Percentiles rank a stretch among this genome's conserved stretches.
phyloP scores from a whole-genome alignment of 2,329 filamentous ascomycete species.

The Aspergillus fumigatus region DNA sequence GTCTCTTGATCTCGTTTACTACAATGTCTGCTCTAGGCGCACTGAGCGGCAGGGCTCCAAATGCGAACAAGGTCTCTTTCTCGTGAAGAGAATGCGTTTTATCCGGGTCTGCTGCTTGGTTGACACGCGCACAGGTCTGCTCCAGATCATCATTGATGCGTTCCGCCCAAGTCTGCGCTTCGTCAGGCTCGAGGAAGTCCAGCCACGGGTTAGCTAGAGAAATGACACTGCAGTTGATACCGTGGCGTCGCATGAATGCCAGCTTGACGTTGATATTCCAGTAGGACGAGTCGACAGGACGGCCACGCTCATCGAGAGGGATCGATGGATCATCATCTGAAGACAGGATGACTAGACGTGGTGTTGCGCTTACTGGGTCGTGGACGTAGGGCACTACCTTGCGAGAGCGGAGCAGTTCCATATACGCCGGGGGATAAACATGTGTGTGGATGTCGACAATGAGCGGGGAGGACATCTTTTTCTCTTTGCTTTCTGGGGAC shows the following conservation, averaged over 20 bases:
- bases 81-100: slow-evolving; percentile 32
- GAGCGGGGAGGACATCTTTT: slow-evolving; percentile 27
- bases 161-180: slow-evolving; percentile 60
- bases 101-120: slow-evolving; percentile 19
- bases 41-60: slow-evolving; percentile 74
- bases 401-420: slow-evolving; percentile 53
- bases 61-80: slow-evolving; percentile 70
- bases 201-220: slow-evolving; percentile 93
- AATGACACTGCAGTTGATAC: slow-evolving; percentile 77
- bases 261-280: slow-evolving; percentile 75
- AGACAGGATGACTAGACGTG: slow-evolving; percentile 44
- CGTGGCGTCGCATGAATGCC: slow-evolving; percentile 80
- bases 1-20: slow-evolving; percentile 56
- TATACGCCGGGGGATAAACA: slow-evolving; percentile 58
- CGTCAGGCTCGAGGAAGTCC: slow-evolving; percentile 65
- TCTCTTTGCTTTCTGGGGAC: slow-evolving; percentile 5
- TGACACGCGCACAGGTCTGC: slow-evolving; percentile 57
- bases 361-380: slow-evolving; percentile 32
- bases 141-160: slow-evolving; percentile 76
- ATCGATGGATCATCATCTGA: slow-evolving; percentile 42
- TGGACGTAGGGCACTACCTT: slow-evolving; percentile 44
- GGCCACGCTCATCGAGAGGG: slow-evolving; percentile 54
- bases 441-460: slow-evolving; percentile 61
- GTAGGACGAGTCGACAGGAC: slow-evolving; percentile 80
- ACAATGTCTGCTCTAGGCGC: slow-evolving; percentile 60